Base-by-base conservation (phyloP, 169 alveolate genomes). In the Cryptosporidium bovis region DNA sequence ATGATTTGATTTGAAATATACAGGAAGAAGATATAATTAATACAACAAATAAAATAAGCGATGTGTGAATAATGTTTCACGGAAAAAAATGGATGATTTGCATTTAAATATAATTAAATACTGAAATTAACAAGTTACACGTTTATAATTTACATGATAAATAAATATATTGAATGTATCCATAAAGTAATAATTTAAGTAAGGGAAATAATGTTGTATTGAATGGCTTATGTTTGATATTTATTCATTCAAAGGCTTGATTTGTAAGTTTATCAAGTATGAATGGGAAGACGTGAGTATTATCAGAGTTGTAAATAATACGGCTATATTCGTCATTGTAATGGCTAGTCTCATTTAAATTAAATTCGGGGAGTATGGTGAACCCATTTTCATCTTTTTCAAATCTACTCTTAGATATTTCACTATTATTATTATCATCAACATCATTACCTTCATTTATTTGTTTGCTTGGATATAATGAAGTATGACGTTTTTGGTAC, bases 201-300 rank as follows among this genome's bases (percentile, higher is more conserved):
- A 24, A 24, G 27, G 0, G 0, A 24, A 24, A 24, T 24, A 24
- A 24, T 24, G 27, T 0, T 24, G 0, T 24, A 24, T 24, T 24
- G 27, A 24, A 24, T 24, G 0, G 27, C 0, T 24, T 24, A 24
- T 24, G 27, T 24, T 24, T 24, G 27, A 24, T 24, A 24, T 24
- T 24, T 24, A 24, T 24, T 24, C 27, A 24, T 24, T 24, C 0
- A 24, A 0, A 24, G 0, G 27, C 27, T 8, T 40, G 48, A 40
- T 40, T 40, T 40, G 48, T 6, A 13, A 69, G 51, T 15, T 27
- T 24, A 40, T 69, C 83, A 34, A 69, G 60, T 51, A 69, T 34
- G 66, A 69, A 69, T 15, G 83, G 83, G 31, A 69, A 69, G n/a
- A 53, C 10, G 56, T 69, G 83, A n/a, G 83, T 34, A 2, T n/a